Percentiles rank a stretch among this genome's conserved stretches.
Conservation (phyloP, 805 yeast genomes). For the Lipomyces japonicus region DNA sequence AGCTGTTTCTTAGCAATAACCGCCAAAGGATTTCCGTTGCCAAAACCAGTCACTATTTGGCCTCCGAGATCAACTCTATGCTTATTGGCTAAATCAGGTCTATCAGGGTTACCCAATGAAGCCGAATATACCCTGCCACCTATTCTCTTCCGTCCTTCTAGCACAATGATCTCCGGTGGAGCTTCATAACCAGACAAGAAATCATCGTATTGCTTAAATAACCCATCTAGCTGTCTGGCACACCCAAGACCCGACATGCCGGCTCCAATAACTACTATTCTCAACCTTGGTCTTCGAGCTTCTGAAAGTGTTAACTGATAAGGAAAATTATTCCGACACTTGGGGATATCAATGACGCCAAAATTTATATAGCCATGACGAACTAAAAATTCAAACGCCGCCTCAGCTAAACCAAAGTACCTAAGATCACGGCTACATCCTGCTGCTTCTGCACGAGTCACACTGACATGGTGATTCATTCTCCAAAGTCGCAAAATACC, state of each 20-base stretch:
- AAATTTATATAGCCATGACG: slow-evolving; percentile 44
- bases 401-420: slow-evolving; percentile 42
- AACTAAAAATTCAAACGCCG: slow-evolving; percentile 43
- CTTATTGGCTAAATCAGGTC: slow-evolving; percentile 1
- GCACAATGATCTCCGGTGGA: slow-evolving; percentile 40
- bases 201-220: slow-evolving; percentile 37
- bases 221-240: slow-evolving; percentile 89
- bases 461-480: slow-evolving; percentile 42
- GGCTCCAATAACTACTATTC: slow-evolving; percentile 82
- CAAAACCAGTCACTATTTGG: slow-evolving; percentile 41
- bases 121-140: slow-evolving; percentile 45
- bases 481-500: slow-evolving; percentile 44
- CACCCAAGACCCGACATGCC: slow-evolving; percentile 96
- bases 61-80: slow-evolving; percentile 41
- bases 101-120: slow-evolving; percentile 30
- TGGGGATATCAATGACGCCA: slow-evolving; percentile 40
- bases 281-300: slow-evolving; percentile 37
- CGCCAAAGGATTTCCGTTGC: slow-evolving; percentile 43
- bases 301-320: slow-evolving; percentile 26
- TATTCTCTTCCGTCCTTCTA: slow-evolving; percentile 42
- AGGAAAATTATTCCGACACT: slow-evolving; percentile 26
- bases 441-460: slow-evolving; percentile 43
- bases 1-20: slow-evolving; percentile 42
- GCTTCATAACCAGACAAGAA: slow-evolving; percentile 40
- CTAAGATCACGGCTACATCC: slow-evolving; percentile 43